Percentiles rank a stretch among this genome's conserved stretches.
These are phyloP conservation scores for Acer yangbiense DNA, from an alignment of 345 rosid genomes.

Conservation along the genomic window DNA sequence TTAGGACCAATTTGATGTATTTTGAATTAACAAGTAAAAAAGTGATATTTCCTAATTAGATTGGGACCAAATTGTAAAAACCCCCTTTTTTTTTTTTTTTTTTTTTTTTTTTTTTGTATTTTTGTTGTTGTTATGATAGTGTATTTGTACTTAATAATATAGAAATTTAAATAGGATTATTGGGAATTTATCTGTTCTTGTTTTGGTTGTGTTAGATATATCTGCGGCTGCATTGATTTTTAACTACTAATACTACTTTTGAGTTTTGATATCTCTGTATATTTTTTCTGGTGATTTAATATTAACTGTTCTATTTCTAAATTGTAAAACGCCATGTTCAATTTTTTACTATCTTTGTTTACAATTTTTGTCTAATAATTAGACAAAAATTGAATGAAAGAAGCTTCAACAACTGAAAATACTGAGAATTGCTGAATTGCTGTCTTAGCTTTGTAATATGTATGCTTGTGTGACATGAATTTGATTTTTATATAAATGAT, in stretches of 20 bases:
- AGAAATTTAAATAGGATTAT: not conserved
- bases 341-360: not conserved
- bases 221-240: not conserved
- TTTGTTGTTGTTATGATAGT: no score
- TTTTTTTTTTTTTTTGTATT: no score
- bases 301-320: no score
- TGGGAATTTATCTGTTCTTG: not conserved
- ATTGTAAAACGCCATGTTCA: not conserved
- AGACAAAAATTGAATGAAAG: not conserved
- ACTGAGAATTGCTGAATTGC: not conserved
- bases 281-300: not conserved
- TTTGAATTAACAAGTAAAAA: no score
- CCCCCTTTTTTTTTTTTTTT: no score
- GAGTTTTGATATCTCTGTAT: not conserved
- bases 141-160: no score
- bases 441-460: not conserved
- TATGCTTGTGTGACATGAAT: not conserved
- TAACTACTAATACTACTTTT: not conserved
- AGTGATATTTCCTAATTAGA: no score
- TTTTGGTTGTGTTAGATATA: not conserved
- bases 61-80: no score
- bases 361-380: no score
- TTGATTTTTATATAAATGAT: not conserved
- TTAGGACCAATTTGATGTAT: no score
- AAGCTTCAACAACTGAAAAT: no score